phyloP scores from a whole-genome alignment of 2,329 filamentous ascomycete genomes.

The Sclerotinia trifoliorum region DNA sequence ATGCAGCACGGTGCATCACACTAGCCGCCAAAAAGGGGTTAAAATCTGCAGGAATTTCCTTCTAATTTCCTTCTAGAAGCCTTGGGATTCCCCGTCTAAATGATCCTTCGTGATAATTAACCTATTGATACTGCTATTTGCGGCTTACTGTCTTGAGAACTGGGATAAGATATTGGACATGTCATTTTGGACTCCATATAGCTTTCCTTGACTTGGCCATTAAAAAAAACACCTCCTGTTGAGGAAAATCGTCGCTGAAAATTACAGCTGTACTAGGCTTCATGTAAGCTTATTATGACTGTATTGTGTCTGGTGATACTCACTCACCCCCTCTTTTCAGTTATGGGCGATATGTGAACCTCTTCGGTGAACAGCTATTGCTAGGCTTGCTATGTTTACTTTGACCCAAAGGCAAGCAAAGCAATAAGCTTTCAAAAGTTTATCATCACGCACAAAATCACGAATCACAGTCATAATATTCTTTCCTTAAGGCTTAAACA shows the following conservation, averaged over 20 bases:
- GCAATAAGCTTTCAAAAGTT: slow-evolving; percentile 3
- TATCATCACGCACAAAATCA: not conserved
- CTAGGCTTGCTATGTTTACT: not conserved
- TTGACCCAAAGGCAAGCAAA: not conserved
- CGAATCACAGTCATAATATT: not conserved
- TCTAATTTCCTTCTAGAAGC: slow-evolving; percentile 23
- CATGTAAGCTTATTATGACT: slow-evolving; percentile 18
- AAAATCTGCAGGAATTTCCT: slow-evolving; percentile 17
- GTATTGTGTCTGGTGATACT: not conserved
- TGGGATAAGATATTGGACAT: not conserved
- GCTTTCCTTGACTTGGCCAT: not conserved
- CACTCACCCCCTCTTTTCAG: slow-evolving; percentile 4
- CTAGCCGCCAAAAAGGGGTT: slow-evolving; percentile 22
- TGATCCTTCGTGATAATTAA: not conserved
- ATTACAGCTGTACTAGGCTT: not conserved
- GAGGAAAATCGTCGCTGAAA: slow-evolving; percentile 5
- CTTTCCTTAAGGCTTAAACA: not conserved
- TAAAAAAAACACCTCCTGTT: not conserved
- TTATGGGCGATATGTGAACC: slow-evolving; percentile 9
- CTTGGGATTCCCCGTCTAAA: not conserved
- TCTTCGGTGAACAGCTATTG: not conserved
- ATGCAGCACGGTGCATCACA: slow-evolving; percentile 6
- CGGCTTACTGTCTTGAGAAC: not conserved
- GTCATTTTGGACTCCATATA: not conserved
- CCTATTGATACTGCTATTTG: not conserved